Base-by-base conservation (phyloP, 768 basidiomycete genomes). In the Hypholoma sublateritium region DNA sequence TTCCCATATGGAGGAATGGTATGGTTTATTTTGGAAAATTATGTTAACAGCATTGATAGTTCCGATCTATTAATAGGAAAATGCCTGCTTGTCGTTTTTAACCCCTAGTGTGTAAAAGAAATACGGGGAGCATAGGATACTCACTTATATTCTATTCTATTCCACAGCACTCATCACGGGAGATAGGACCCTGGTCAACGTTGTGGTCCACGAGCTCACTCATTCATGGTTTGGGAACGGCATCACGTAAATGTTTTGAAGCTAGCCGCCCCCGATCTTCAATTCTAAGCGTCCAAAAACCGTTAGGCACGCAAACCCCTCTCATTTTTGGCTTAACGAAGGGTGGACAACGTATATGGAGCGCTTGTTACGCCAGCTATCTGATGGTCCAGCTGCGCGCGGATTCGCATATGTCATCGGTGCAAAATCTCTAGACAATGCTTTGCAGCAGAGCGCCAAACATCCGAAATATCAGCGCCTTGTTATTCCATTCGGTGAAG, bases 211-310 rank as follows among this genome's bases (percentile, higher is more conserved):
- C 73, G 93, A 94, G 67, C 74, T 89, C 28, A 86, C 87, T 0
- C 91, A 98, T 67, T 91, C 89, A 1, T 97, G 88, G 86, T 95
- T 93, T 58, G 93, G 93, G n/a, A 95, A 95, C 67, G 89, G 91
- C 22, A 83, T 93, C 55, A 92, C 90, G 89, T 76, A 58, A 39
- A 42, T 43, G 17, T 50, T 59, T 34, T 36, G 13, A 12, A 36
- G 21, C 28, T 9, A 36, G 21, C 28, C 28, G 9, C 28, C 28
- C 28, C 28, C n/a, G 37, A 49, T 37, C 22, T 19, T 19, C 22
- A n/a, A 17, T 32, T 2, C 28, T 47, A 47, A 47, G 46, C 46
- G 46, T 22, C 25, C 46, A 28, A 44, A 9, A 57, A 24, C 35
- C 37, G 35, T 16, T 48, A 83, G 87, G 0, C 87, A 89, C 54